Evolutionary conservation across 768 basidiomycete genomes (phyloP).

Genomic region (Tremella yokohamensis): DNA sequence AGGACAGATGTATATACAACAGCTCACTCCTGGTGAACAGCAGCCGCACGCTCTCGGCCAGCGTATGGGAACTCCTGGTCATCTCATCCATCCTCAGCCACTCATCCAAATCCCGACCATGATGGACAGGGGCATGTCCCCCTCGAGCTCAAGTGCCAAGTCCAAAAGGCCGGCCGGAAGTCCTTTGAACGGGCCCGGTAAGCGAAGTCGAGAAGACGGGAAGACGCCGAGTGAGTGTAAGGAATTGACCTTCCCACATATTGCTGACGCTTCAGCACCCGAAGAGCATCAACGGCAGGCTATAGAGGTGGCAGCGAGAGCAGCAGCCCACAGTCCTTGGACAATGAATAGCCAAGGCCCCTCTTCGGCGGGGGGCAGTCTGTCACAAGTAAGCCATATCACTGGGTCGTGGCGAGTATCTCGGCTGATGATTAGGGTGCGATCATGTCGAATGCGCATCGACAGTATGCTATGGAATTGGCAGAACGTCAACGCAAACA

Average conservation of each 20-base stretch:
- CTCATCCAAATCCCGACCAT: not conserved
- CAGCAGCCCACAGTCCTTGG: conserved; percentile 1
- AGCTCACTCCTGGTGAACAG: not conserved
- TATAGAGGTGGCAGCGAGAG: conserved; percentile 13
- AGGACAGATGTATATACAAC: not conserved
- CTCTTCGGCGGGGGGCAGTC: not conserved
- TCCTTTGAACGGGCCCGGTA: not conserved
- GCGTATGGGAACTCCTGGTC: not conserved
- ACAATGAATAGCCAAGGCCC: not conserved
- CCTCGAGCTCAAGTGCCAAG: not conserved
- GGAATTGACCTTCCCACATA: not conserved
- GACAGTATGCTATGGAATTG: not conserved
- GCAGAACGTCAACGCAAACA: not conserved
- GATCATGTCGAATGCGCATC: conserved; percentile 1
- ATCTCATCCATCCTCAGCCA: conserved; percentile 2
- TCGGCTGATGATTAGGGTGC: not conserved
- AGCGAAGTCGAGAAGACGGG: conserved; percentile 1
- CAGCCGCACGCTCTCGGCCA: not conserved
- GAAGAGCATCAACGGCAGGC: conserved; percentile 24
- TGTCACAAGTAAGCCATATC: not conserved
- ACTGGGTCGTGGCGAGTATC: not conserved
- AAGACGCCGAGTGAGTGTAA: not conserved
- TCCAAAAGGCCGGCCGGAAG: not conserved
- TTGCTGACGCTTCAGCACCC: conserved; percentile 14
- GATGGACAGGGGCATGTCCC: not conserved